Percentiles rank a stretch among this genome's conserved stretches.
phyloP scores from a whole-genome alignment of 2,329 filamentous ascomycete genomes.

The Pleurostoma richardsiae region DNA sequence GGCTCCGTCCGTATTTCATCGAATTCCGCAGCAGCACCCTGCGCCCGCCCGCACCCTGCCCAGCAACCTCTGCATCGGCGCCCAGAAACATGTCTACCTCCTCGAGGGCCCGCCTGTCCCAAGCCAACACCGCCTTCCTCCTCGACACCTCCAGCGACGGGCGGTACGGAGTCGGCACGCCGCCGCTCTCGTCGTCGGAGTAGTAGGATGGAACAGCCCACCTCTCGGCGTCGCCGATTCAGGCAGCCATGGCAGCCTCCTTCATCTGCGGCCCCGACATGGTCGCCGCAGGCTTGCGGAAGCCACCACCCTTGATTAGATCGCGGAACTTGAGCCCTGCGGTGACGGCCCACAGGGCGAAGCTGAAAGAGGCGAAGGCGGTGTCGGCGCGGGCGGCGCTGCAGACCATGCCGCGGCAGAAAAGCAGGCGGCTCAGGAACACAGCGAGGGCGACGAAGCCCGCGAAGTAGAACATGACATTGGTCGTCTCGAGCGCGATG shows the following conservation, averaged over 20 bases:
- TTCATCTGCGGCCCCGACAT: slow-evolving; percentile 26
- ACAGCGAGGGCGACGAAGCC: slow-evolving; percentile 55
- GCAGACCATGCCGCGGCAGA: slow-evolving; percentile 55
- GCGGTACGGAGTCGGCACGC: not conserved
- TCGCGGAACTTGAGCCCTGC: slow-evolving; percentile 39
- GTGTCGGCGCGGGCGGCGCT: slow-evolving; percentile 47
- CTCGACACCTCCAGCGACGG: slow-evolving; percentile 8
- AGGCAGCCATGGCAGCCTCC: slow-evolving; percentile 18
- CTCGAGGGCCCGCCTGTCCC: slow-evolving; percentile 8
- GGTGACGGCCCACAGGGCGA: slow-evolving; percentile 46
- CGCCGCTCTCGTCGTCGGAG: not conserved
- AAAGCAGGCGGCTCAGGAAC: slow-evolving; percentile 49
- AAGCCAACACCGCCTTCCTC: slow-evolving; percentile 10
- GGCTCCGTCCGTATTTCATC: not conserved
- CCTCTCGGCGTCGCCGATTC: not conserved
- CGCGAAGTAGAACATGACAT: slow-evolving; percentile 52
- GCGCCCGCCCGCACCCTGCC: slow-evolving; percentile 1
- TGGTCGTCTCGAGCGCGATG: slow-evolving; percentile 44
- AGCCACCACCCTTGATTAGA: slow-evolving; percentile 36
- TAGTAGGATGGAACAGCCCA: no score
- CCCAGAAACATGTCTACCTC: slow-evolving; percentile 8
- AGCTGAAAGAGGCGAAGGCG: slow-evolving; percentile 49
- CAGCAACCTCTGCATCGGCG: slow-evolving; percentile 6
- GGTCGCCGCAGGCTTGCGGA: slow-evolving; percentile 17
- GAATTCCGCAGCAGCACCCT: not conserved